Base-by-base conservation (phyloP, 2,329 filamentous ascomycete species). In the Trichoderma oligosporum region DNA sequence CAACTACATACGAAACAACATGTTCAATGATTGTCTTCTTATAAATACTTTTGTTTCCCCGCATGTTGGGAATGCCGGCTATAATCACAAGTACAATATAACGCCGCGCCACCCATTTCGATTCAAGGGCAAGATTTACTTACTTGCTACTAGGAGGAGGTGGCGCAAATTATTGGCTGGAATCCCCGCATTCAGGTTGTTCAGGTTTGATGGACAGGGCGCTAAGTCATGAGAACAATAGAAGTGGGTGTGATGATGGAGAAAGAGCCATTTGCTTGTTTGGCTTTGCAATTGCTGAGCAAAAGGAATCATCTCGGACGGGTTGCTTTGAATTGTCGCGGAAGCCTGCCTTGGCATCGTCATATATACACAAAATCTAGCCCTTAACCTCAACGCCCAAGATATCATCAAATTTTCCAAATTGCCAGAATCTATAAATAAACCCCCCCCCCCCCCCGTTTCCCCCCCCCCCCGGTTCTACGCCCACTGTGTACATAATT, bases 11-110 rank as follows among this genome's bases (percentile, higher is more conserved):
- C n/a, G n/a, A n/a, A n/a, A n/a, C n/a, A n/a, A n/a, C n/a, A n/a
- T n/a, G n/a, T n/a, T n/a, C n/a, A n/a, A n/a, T n/a, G n/a, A n/a
- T n/a, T n/a, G n/a, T n/a, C n/a, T 18, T 24, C 16, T 29, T 27
- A 45, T 54, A 45, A 20, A 38, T 46, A 45, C 18, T 22, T 38
- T 45, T 20, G 29, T 47, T 35, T 14, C 48, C 52, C 52, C 41
- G 52, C 52, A 55, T 24, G 5, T 9, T 55, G 41, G 27, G 52
- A 55, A 55, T 55, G 52, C 52, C 52, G 52, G 20, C 14, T 31
- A 29, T 18, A n/a, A 24, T 41, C 41, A 36, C 41, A 44, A 54
- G 7, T 46, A n/a, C n/a, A 31, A 55, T 55, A n/a, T 31, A 46
- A 29, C 41, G 52, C 52, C 41, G 46, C 48, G 12, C 38, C 38